Base-by-base conservation (phyloP, 257 asterid genomes). In the Coffea canephora region DNA sequence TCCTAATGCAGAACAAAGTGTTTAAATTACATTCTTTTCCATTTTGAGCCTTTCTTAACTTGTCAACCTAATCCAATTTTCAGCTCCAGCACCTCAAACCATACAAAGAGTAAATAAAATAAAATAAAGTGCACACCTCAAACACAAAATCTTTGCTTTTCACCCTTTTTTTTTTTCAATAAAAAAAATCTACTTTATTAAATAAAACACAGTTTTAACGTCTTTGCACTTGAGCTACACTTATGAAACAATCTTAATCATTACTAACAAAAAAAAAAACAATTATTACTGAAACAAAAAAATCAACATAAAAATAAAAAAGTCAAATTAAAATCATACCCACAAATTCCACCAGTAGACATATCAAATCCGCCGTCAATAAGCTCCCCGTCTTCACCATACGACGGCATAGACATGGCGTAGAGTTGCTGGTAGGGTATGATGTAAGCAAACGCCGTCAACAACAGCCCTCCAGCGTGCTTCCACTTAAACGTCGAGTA, bases 341-440 rank as follows among this genome's bases (percentile, higher is more conserved):
- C 98, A 83, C 98, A 92, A 85, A 95, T 89, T 54, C 99, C 97
- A 80, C 93, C 94, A 39, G 96, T 93, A 55, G 90, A 90, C 99
- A 95, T 93, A 80, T 95, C 99, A 75, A 91, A 95, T 3, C 99
- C 99, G 21, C 99, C 99, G 80, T 93, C 98, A 11, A 95, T 85
- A 66, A 95, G 91, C 75, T 95, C 97, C 5, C 99, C 99, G 14
- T 74, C 84, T 14, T 85, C 89, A 13, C 90, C 82, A 75, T 89
- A 95, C 73, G 87, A 54, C 57, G 98, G 97, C 76, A 81, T 87
- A 13, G 98, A 91, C 99, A 95, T 92, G 71, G 93, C 85, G 23
- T 85, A 87, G 16, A 95, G 94, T 84, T 95, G 97, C 87, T 92
- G 90, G 85, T 93, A 94, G 19, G 98, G 99, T 54, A 95, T 80